These are phyloP conservation scores for Colletotrichum musae DNA, from an alignment of 2,329 filamentous ascomycete genomes.

Conservation along the genomic window DNA sequence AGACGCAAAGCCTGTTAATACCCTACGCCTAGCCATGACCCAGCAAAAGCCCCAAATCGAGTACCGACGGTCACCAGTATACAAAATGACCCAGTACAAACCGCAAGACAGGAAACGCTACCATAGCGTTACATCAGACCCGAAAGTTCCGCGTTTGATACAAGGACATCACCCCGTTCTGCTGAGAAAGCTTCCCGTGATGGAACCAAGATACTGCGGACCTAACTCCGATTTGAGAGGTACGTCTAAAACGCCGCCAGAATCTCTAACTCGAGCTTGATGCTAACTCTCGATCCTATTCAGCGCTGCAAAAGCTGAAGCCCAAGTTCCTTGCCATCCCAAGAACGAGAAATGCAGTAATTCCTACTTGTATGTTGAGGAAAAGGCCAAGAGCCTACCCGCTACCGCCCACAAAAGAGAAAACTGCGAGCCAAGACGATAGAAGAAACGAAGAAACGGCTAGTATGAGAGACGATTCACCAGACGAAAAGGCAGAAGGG, in stretches of 20 bases:
- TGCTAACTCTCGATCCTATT: neutral
- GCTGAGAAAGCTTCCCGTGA: conserved; percentile 2
- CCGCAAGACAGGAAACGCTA: neutral
- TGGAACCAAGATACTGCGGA: conserved; percentile 14
- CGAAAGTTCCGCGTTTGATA: neutral
- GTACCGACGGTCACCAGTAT: neutral
- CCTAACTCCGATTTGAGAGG: neutral
- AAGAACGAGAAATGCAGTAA: neutral
- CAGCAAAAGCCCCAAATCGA: neutral
- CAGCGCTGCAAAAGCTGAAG: conserved; percentile 8
- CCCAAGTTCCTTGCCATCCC: neutral
- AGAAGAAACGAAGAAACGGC: too few species aligned
- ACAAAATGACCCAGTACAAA: neutral
- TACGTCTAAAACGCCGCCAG: neutral
- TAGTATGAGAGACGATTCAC: too few species aligned
- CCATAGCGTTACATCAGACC: neutral
- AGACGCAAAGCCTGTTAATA: neutral
- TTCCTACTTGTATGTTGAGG: neutral
- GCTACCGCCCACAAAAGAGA: neutral
- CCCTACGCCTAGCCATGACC: neutral
- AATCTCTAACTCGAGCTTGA: neutral
- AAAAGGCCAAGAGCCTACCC: neutral
- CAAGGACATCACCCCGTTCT: neutral
- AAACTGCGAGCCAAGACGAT: too few species aligned
- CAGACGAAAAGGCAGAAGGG: too few species aligned